Base-by-base conservation (phyloP, 164 flowering plant genomes). In the Aristolochia fimbriata region DNA sequence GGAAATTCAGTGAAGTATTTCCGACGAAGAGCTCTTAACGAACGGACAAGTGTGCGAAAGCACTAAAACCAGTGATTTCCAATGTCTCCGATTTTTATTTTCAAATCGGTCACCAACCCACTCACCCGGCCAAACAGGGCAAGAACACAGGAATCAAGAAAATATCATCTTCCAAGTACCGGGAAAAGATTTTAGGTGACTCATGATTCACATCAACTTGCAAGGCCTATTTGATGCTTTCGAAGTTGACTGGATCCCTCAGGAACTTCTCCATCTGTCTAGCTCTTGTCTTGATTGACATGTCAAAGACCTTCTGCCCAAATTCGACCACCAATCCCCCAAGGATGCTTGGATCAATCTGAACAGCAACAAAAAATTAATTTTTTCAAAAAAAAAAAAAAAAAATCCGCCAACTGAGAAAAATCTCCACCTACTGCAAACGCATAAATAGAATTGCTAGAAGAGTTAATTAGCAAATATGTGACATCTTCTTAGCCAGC, bases 231-330 rank as follows among this genome's bases (percentile, higher is more conserved):
- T 58, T 37, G 11, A 64, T n/a, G 68, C 16, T 51, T 5, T 66
- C 69, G 7, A 60, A 54, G 45, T 59, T 66, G 47, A 54, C 48
- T 10, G 69, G 69, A 30, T 60, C 69, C 55, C 69, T 45, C 55
- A 66, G 53, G 58, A 66, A 66, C 64, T 66, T 66, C 69, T 67
- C 64, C 64, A 66, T 60, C 55, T 66, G 60, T 47, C 47, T 55
- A 16, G 64, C 64, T 58, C 69, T 66, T 1, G 64, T 66, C 59
- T 33, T 54, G 33, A 66, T 55, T 16, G 60, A 66, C 69, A 66
- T 60, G 45, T 66, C 69, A 31, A 60, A 66, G 24, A 67, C 12
- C 55, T 66, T 66, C 45, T 60, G 64, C 33, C 55, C 58, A 52
- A 65, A 65, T 25, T 65, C 68, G 25, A 65, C 68, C 27, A 65